phyloP scores from a whole-genome alignment of 1,284 basidiomycete species.

The Trichosporon inkin region DNA sequence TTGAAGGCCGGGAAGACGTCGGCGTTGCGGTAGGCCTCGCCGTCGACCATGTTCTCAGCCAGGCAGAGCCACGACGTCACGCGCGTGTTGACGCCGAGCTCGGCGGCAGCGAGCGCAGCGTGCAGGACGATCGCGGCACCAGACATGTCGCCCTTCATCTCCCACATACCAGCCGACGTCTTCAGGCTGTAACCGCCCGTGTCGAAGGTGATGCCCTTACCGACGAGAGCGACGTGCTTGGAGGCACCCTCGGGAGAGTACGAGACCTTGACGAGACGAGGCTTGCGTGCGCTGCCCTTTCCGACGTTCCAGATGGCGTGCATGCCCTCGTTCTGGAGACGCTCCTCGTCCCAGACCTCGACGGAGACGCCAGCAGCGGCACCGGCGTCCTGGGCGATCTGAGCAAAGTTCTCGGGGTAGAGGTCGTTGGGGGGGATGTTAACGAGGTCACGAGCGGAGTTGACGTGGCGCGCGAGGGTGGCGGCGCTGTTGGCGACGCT shows the following conservation, averaged over 20 bases:
- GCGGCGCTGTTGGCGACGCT: conserved; percentile 5
- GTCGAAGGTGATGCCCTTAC: conserved; percentile 21
- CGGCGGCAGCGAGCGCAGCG: conserved; percentile 16
- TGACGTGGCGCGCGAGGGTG: conserved; percentile 8
- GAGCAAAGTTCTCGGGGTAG: conserved; percentile 10
- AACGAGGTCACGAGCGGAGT: conserved; percentile 12
- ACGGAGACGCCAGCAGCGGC: conserved; percentile 3
- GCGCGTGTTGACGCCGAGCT: conserved; percentile 11
- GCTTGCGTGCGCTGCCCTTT: background rate
- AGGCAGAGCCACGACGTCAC: conserved; percentile 18
- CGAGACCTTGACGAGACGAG: conserved; percentile 16
- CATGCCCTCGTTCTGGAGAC: conserved; percentile 8
- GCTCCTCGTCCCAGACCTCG: conserved; percentile 16
- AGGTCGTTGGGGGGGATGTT: conserved; percentile 14
- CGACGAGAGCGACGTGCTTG: conserved; percentile 16
- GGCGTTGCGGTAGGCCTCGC: conserved; percentile 9
- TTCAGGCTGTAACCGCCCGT: conserved; percentile 14
- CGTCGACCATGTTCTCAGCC: conserved; percentile 16
- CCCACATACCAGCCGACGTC: conserved; percentile 3
- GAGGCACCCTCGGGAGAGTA: conserved; percentile 12
- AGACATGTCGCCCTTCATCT: conserved; percentile 20
- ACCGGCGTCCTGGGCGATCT: conserved; percentile 7
- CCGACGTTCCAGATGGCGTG: conserved; percentile 10
- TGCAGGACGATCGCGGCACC: conserved; percentile 15
- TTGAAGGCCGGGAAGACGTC: conserved; percentile 13